phyloP scores from a whole-genome alignment of 2,329 filamentous ascomycete species.

The Fusarium sp. region DNA sequence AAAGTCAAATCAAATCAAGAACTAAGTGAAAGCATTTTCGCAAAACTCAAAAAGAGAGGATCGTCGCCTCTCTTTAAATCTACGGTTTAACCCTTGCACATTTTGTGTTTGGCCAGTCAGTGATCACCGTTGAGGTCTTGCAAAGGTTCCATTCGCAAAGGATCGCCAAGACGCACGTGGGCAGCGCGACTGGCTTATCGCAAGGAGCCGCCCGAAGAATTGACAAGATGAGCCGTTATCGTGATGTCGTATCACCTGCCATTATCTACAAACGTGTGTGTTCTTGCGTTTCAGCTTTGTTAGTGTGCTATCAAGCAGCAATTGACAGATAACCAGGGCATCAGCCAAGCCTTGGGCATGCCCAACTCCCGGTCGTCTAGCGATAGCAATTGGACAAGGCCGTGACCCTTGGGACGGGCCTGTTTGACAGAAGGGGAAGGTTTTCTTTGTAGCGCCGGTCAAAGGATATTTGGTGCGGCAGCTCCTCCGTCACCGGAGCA shows the following conservation, averaged over 20 bases:
- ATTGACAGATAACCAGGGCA: neutral
- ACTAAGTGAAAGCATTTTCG: neutral
- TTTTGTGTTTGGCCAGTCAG: neutral
- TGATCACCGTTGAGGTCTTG: slow-evolving; percentile 24
- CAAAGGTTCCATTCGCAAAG: slow-evolving; percentile 33
- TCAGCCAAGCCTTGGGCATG: slow-evolving; percentile 12
- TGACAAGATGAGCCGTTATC: neutral
- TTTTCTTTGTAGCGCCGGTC: slow-evolving; percentile 31
- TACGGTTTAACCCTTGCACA: slow-evolving; percentile 19
- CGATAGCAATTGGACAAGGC: neutral
- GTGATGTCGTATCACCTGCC: slow-evolving; percentile 3
- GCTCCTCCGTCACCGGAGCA: neutral
- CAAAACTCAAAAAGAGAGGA: slow-evolving; percentile 8
- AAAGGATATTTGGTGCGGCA: slow-evolving; percentile 9
- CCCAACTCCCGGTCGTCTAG: neutral
- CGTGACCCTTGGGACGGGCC: slow-evolving; percentile 5
- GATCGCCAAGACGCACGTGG: slow-evolving; percentile 49
- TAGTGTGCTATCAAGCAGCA: neutral
- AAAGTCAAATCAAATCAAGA: neutral
- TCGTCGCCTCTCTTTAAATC: slow-evolving; percentile 35
- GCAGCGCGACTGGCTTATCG: slow-evolving; percentile 45
- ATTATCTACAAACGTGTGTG: slow-evolving; percentile 5
- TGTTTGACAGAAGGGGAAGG: slow-evolving; percentile 37
- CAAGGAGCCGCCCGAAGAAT: slow-evolving; percentile 12
- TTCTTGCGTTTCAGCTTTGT: neutral